phyloP scores from a whole-genome alignment of 1,284 basidiomycete genomes.

The Microbotryomycetes sp. region DNA sequence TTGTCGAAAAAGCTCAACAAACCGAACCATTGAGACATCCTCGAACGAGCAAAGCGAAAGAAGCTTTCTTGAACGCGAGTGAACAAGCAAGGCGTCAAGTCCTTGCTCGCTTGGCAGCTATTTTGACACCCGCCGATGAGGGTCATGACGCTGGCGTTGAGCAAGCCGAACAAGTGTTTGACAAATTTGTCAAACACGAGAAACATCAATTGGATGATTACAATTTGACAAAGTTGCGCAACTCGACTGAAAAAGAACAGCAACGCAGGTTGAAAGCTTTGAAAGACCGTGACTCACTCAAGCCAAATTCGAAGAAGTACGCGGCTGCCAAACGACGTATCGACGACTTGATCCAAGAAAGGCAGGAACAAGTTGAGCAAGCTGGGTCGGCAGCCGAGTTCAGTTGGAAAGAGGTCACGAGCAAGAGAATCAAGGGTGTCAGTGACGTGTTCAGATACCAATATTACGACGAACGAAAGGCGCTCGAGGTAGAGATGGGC shows the following conservation, averaged over 20 bases:
- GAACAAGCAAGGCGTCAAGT: conserved; percentile 15
- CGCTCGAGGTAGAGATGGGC: conserved; percentile 22
- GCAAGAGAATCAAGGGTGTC: conserved; percentile 27
- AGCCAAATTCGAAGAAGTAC: conserved; percentile 13
- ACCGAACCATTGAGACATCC: conserved; percentile 18
- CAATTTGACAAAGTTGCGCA: conserved; percentile 12
- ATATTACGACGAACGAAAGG: conserved; percentile 23
- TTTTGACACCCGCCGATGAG: conserved; percentile 1
- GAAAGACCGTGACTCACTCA: background rate
- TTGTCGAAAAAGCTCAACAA: background rate
- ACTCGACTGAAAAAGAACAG: conserved; percentile 19
- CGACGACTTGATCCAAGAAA: conserved; percentile 20
- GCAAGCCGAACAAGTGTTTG: conserved; percentile 19
- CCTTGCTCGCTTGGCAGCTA: conserved; percentile 12
- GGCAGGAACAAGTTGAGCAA: conserved; percentile 1
- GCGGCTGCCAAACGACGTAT: conserved; percentile 15
- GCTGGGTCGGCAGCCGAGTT: background rate
- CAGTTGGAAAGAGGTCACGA: conserved; percentile 23
- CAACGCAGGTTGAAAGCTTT: conserved; percentile 9
- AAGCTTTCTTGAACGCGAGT: background rate
- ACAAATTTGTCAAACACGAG: conserved; percentile 12
- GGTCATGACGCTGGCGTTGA: conserved; percentile 4
- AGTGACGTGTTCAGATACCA: conserved; percentile 20
- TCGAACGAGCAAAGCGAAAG: conserved; percentile 1
- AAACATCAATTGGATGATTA: conserved; percentile 15